Percentiles rank a stretch among this genome's conserved stretches.
Conservation (phyloP, 2,329 filamentous ascomycete species). For the Apiospora rasikravindrae region DNA sequence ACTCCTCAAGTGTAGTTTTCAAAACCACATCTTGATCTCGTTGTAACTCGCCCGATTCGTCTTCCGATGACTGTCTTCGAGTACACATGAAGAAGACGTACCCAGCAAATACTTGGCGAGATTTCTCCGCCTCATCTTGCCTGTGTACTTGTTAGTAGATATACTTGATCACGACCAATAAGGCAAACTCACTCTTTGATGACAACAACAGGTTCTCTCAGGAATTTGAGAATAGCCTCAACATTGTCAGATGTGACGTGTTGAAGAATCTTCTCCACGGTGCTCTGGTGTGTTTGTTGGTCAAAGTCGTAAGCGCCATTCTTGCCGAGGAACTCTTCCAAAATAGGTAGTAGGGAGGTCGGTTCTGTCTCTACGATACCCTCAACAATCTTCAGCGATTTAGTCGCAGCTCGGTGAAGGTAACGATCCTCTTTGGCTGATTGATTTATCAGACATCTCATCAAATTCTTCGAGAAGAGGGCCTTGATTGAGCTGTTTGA, state of each 20-base stretch:
- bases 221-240: constrained; percentile 54
- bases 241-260: constrained; percentile 62
- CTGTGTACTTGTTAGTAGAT: background rate
- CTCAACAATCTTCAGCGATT: constrained; percentile 75
- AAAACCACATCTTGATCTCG: constrained; percentile 36
- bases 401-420: constrained; percentile 78
- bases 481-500: constrained; percentile 52
- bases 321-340: constrained; percentile 71
- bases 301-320: constrained; percentile 82
- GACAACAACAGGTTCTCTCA: constrained; percentile 50
- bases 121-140: constrained; percentile 43
- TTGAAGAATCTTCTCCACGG: constrained; percentile 75
- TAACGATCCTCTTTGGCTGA: constrained; percentile 78
- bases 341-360: constrained; percentile 61
- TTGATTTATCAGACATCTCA: constrained; percentile 83
- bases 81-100: constrained; percentile 58
- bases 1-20: constrained; percentile 55
- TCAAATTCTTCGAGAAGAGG: constrained; percentile 83
- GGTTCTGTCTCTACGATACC: constrained; percentile 66
- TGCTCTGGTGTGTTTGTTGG: constrained; percentile 83
- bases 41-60: constrained; percentile 32
- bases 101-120: constrained; percentile 56
- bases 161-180: constrained; percentile 28
- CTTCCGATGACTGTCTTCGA: constrained; percentile 38
- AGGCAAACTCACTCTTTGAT: constrained; percentile 42